A percentile compares a stretch with the other conserved stretches of the same genome.
These are phyloP conservation scores for Camellia lanceoleosa DNA, from an alignment of 148 eudicot species.

Conservation along the genomic window DNA sequence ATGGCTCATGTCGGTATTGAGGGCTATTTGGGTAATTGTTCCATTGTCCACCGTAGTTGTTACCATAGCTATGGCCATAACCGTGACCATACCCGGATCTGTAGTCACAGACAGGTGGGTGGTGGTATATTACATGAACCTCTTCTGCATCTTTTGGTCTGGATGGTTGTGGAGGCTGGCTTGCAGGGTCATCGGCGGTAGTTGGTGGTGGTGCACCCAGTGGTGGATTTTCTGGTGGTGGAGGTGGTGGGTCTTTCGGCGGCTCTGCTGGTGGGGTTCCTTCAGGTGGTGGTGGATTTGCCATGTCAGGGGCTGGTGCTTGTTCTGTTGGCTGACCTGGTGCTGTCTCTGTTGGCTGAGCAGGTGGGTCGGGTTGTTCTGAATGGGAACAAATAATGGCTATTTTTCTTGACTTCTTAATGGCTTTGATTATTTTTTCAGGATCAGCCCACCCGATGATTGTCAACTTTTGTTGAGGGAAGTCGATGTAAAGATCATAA, in stretches of 20 bases:
- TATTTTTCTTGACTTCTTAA: conserved; percentile 67
- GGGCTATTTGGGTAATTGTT: conserved; percentile 24
- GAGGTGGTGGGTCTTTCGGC: conserved; percentile 32
- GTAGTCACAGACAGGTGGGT: conserved; percentile 42
- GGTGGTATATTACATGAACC: conserved; percentile 46
- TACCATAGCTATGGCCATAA: conserved; percentile 15
- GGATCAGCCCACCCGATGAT: conserved; percentile 84
- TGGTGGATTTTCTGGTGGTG: conserved; percentile 36
- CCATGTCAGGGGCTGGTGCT: conserved; percentile 24
- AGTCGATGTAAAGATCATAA: conserved; percentile 59
- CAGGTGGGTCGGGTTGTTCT: conserved; percentile 59
- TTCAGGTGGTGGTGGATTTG: conserved; percentile 18
- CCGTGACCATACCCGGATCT: conserved; percentile 26
- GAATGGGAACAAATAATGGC: conserved; percentile 72
- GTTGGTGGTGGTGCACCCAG: conserved; percentile 37
- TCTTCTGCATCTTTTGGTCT: conserved; percentile 38
- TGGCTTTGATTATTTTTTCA: conserved; percentile 75
- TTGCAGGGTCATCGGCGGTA: conserved; percentile 22
- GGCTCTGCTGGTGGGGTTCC: conserved; percentile 27
- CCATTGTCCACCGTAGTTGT: conserved; percentile 21
- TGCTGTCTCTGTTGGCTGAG: conserved; percentile 38
- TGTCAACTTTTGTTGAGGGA: conserved; percentile 71
- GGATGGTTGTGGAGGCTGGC: conserved; percentile 37
- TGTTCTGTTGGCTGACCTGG: conserved; percentile 27
- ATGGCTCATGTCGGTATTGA: conserved; percentile 53